Conservation (phyloP, 2,329 filamentous ascomycete genomes). For the Diplodia sapinea region DNA sequence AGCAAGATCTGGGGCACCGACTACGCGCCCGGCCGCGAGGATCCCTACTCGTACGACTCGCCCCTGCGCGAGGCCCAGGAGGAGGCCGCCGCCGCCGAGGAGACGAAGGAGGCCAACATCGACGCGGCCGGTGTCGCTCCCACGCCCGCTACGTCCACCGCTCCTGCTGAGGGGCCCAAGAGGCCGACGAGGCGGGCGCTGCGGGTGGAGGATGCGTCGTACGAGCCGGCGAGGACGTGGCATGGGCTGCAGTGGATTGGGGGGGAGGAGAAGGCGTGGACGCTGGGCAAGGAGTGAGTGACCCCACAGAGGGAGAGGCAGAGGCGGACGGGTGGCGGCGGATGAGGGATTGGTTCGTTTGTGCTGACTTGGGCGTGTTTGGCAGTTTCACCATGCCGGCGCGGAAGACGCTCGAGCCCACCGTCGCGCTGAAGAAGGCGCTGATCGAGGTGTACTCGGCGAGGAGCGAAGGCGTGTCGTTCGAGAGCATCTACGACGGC, state of each 20-base stretch:
- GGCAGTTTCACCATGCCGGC: neutral
- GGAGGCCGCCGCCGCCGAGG: neutral
- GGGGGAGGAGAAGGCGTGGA: slow-evolving; percentile 44
- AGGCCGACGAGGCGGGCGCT: neutral
- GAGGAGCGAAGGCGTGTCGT: neutral
- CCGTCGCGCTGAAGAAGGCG: slow-evolving; percentile 2
- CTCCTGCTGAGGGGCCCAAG: neutral
- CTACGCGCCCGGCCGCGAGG: slow-evolving; percentile 26
- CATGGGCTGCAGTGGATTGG: slow-evolving; percentile 61
- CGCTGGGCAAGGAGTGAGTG: slow-evolving; percentile 36
- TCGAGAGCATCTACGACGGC: slow-evolving; percentile 1
- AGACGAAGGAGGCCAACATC: too few species aligned
- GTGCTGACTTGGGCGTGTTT: neutral
- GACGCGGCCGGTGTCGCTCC: too few species aligned
- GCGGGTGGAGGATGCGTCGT: slow-evolving; percentile 36
- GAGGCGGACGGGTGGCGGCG: too few species aligned
- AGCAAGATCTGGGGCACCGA: slow-evolving; percentile 31
- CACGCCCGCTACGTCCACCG: neutral
- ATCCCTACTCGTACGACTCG: slow-evolving; percentile 28
- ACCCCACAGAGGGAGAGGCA: too few species aligned
- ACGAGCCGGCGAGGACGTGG: slow-evolving; percentile 58
- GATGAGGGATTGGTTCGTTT: too few species aligned
- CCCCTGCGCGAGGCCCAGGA: slow-evolving; percentile 1
- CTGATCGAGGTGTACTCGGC: slow-evolving; percentile 22
- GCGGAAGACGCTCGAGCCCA: neutral